A percentile compares a stretch with the other conserved stretches of the same genome.
Evolutionary conservation across 2,329 filamentous ascomycete genomes (phyloP).

Genomic region (Colletotrichum tropicale): DNA sequence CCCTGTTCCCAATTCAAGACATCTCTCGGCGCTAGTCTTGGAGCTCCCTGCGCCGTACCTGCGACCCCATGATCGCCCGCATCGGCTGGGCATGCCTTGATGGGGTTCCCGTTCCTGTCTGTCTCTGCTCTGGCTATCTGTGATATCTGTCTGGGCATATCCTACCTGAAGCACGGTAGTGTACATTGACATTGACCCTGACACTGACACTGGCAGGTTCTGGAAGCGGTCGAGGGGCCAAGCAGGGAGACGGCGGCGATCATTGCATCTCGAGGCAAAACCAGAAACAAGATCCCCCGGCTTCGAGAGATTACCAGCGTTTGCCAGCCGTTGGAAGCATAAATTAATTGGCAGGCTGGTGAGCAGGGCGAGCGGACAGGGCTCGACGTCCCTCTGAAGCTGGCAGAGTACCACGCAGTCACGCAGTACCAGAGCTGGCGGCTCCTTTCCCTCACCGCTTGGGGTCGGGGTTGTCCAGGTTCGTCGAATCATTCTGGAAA

Average conservation of each 20-base stretch:
- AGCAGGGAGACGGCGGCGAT: not conserved
- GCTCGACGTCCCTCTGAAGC: not conserved
- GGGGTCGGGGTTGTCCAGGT: not conserved
- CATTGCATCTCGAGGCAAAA: not conserved
- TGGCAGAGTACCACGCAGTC: not conserved
- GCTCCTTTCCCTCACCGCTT: constrained; percentile 14
- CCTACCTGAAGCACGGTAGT: not conserved
- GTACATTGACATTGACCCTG: not conserved
- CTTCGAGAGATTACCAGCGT: not conserved
- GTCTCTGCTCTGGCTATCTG: not conserved
- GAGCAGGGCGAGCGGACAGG: not conserved
- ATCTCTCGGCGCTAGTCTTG: constrained; percentile 4
- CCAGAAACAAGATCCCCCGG: not conserved
- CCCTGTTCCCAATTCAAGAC: not conserved
- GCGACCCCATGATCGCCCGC: constrained; percentile 16
- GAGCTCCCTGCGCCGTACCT: constrained; percentile 7
- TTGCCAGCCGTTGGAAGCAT: not conserved
- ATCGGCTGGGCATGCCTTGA: constrained; percentile 18
- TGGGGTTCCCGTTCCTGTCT: constrained; percentile 4
- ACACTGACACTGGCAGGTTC: not conserved
- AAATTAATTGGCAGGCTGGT: not conserved
- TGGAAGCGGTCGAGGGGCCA: not conserved
- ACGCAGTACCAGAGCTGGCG: not conserved
- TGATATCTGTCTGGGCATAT: not conserved
- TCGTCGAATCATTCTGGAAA: constrained; percentile 11